These are phyloP conservation scores for Leccinum truebloodii DNA, from an alignment of 768 basidiomycete genomes.

Conservation along the genomic window DNA sequence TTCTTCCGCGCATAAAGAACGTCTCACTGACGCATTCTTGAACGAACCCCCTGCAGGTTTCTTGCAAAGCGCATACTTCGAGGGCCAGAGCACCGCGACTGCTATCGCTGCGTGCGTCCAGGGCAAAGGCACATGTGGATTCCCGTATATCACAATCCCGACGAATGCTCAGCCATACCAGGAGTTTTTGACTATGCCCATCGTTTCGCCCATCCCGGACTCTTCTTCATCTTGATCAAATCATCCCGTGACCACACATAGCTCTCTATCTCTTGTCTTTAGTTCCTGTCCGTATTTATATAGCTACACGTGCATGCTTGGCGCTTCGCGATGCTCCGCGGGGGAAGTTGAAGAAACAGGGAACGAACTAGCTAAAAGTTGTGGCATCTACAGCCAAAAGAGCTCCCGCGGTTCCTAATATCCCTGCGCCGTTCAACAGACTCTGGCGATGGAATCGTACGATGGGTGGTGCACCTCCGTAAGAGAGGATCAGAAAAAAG, in stretches of 20 bases:
- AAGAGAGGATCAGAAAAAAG: not conserved
- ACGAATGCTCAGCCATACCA: constrained; percentile 38
- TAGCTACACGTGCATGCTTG: not conserved
- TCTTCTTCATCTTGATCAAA: not conserved
- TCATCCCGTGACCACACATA: not conserved
- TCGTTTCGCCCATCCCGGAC: not conserved
- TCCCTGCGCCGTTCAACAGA: no score
- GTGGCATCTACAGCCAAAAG: not conserved
- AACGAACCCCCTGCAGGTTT: constrained; percentile 39
- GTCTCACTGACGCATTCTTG: not conserved
- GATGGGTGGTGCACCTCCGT: not conserved
- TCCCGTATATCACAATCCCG: constrained; percentile 30
- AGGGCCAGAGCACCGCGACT: constrained; percentile 45
- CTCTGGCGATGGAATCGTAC: no score
- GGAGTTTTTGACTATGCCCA: constrained; percentile 11
- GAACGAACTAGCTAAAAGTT: no score
- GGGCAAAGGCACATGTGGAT: constrained; percentile 23
- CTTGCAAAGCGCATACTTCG: constrained; percentile 59
- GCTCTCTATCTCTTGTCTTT: not conserved
- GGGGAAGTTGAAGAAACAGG: not conserved
- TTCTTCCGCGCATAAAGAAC: not conserved
- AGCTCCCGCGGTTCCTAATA: no score
- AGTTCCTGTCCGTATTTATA: not conserved
- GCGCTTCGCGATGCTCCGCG: not conserved
- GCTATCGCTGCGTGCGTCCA: constrained; percentile 45